Conservation (phyloP, 2,329 filamentous ascomycete genomes). For the Alternaria atra region DNA sequence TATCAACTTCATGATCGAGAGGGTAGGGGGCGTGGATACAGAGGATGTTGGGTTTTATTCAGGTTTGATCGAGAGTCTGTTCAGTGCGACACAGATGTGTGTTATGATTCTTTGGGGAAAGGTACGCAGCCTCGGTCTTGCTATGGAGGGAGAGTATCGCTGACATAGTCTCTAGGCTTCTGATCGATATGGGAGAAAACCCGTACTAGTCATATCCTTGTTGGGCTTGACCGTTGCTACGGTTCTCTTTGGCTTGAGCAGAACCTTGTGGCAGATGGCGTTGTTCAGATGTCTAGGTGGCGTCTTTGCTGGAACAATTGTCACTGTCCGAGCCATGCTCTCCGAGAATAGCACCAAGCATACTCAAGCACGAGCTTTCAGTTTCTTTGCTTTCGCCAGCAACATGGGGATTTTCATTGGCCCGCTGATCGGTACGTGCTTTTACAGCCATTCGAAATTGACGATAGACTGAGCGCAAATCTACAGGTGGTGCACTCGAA, state of each 20-base stretch:
- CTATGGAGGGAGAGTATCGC: neutral
- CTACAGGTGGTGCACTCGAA: constrained; percentile 71
- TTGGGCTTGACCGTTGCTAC: constrained; percentile 69
- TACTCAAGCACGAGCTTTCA: constrained; percentile 77
- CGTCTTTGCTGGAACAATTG: constrained; percentile 75
- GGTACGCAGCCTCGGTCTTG: constrained; percentile 23
- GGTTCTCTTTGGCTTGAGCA: constrained; percentile 73
- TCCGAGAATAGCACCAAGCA: constrained; percentile 73
- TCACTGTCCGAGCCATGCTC: constrained; percentile 81
- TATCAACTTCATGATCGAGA: constrained; percentile 78
- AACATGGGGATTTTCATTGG: constrained; percentile 80
- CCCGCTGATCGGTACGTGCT: constrained; percentile 64
- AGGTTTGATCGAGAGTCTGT: constrained; percentile 75
- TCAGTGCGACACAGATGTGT: constrained; percentile 78
- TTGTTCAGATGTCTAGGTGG: constrained; percentile 75
- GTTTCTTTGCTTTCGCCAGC: constrained; percentile 77
- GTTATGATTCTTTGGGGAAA: constrained; percentile 76
- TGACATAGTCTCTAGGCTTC: constrained; percentile 54
- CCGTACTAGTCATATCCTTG: constrained; percentile 73
- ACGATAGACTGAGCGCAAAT: neutral
- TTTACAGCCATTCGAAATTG: neutral
- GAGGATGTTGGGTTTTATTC: constrained; percentile 82
- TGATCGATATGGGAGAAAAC: constrained; percentile 76
- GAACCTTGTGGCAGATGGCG: constrained; percentile 76
- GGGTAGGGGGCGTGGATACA: constrained; percentile 68